These are phyloP conservation scores for Hypoxylon sp. DNA, from an alignment of 2,329 filamentous ascomycete species.

Conservation along the genomic window DNA sequence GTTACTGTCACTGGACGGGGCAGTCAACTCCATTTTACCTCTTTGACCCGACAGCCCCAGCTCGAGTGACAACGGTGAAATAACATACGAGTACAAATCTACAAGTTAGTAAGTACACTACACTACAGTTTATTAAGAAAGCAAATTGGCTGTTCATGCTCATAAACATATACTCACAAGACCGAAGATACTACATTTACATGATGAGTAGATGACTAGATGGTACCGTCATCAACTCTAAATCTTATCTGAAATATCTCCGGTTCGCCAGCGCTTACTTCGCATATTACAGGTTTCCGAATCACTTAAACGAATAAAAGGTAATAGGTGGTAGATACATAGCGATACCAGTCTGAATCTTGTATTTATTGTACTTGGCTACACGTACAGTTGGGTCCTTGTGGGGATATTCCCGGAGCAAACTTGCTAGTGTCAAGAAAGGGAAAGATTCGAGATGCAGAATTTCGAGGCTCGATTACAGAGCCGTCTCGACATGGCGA, in stretches of 20 bases:
- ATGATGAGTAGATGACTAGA: constrained; percentile 26
- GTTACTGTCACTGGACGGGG: constrained; percentile 36
- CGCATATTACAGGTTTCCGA: constrained; percentile 13
- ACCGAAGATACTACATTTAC: constrained; percentile 8
- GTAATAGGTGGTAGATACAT: constrained; percentile 36
- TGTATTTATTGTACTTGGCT: constrained; percentile 3
- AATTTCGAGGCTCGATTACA: constrained; percentile 32
- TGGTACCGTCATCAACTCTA: constrained; percentile 32
- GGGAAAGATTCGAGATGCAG: constrained; percentile 9
- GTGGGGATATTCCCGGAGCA: constrained; percentile 31
- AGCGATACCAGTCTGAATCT: constrained; percentile 22
- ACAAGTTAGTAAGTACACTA: background rate
- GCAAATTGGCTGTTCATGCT: constrained; percentile 24
- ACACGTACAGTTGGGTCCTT: constrained; percentile 8
- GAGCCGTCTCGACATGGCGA: constrained; percentile 36
- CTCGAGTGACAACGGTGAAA: constrained; percentile 16
- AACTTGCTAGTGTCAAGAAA: constrained; percentile 20
- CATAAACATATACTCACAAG: background rate
- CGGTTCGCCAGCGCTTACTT: constrained; percentile 26
- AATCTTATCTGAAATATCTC: constrained; percentile 40
- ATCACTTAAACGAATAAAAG: background rate
- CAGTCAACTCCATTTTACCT: constrained; percentile 34
- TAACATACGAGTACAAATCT: constrained; percentile 17
- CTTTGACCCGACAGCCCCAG: constrained; percentile 33
- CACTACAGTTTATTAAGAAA: constrained; percentile 24